A percentile compares a stretch with the other conserved stretches of the same genome.
Evolutionary conservation across 495 filamentous ascomycete genomes (phyloP).

Genomic region (Ascobolus immersus): DNA sequence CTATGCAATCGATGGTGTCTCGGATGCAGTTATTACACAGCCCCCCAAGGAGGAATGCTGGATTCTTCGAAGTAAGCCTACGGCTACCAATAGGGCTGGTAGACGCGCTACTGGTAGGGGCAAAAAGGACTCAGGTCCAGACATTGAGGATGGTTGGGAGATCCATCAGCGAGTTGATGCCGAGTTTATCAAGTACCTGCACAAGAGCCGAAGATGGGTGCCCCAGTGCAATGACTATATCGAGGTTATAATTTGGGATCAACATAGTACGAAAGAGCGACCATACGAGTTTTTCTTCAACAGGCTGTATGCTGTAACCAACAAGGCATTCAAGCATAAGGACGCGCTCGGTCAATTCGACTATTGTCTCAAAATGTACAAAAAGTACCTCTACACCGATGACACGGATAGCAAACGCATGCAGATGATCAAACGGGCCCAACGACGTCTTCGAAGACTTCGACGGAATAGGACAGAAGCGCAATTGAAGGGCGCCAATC

Average conservation of each 20-base stretch:
- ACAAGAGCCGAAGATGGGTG: slow-evolving; percentile 20
- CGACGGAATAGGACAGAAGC: too few species aligned
- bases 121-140: slow-evolving; percentile 21
- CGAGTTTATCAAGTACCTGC: slow-evolving; percentile 20
- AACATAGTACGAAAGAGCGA: slow-evolving; percentile 4
- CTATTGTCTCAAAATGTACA: too few species aligned
- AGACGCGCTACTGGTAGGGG: too few species aligned
- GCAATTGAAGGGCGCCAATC: too few species aligned
- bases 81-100: too few species aligned
- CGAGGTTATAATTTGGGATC: slow-evolving; percentile 28
- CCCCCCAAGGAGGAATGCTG: slow-evolving; percentile 22
- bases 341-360: too few species aligned
- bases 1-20: slow-evolving; percentile 25
- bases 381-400: too few species aligned
- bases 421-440: too few species aligned
- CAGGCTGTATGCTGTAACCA: neutral
- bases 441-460: too few species aligned
- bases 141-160: slow-evolving; percentile 21
- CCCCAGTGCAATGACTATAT: slow-evolving; percentile 26
- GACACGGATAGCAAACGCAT: too few species aligned
- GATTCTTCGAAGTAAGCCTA: slow-evolving; percentile 22
- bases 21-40: slow-evolving; percentile 21
- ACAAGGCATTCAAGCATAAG: slow-evolving; percentile 7
- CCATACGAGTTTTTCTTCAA: neutral
- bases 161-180: slow-evolving; percentile 17